Percentiles rank a stretch among this genome's conserved stretches.
phyloP scores from a whole-genome alignment of 23 red algal species.

The Agarophyton chilense region DNA sequence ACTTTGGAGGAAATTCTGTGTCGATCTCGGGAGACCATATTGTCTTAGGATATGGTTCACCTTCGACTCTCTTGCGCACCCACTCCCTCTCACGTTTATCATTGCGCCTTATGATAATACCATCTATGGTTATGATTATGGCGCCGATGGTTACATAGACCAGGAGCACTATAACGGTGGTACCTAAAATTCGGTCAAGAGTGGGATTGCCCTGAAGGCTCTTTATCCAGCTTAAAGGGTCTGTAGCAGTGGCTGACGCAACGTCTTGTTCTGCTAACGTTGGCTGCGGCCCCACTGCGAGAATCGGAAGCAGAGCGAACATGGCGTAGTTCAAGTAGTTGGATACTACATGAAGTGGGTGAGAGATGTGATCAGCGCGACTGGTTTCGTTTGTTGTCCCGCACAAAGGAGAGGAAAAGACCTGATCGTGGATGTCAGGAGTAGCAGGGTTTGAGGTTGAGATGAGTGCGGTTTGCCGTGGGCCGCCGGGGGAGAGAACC shows the following conservation, averaged over 20 bases:
- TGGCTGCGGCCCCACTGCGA: not conserved
- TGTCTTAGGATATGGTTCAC: not conserved
- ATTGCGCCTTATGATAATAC: slow-evolving; percentile 24
- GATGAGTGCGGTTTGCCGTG: not conserved
- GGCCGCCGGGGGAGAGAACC: not conserved
- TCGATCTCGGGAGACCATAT: not conserved
- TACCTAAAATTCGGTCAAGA: not conserved
- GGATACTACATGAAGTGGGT: not conserved
- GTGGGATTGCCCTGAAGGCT: not conserved
- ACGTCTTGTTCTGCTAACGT: not conserved
- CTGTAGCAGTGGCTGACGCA: not conserved
- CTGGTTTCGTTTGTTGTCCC: not conserved
- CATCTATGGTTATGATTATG: slow-evolving; percentile 32
- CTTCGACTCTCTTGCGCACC: slow-evolving; percentile 15
- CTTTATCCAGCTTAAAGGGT: not conserved
- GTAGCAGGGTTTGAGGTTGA: not conserved
- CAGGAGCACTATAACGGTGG: not conserved
- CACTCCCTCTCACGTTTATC: slow-evolving; percentile 13
- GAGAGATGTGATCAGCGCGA: not conserved
- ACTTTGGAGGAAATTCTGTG: slow-evolving; percentile 18
- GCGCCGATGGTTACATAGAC: slow-evolving; percentile 20
- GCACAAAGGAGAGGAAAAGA: not conserved
- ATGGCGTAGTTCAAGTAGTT: not conserved
- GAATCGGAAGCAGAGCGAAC: not conserved
- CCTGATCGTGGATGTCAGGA: no score